Evolutionary conservation across 2,329 filamentous ascomycete genomes (phyloP).

Genomic region (Clathrospora elynae): DNA sequence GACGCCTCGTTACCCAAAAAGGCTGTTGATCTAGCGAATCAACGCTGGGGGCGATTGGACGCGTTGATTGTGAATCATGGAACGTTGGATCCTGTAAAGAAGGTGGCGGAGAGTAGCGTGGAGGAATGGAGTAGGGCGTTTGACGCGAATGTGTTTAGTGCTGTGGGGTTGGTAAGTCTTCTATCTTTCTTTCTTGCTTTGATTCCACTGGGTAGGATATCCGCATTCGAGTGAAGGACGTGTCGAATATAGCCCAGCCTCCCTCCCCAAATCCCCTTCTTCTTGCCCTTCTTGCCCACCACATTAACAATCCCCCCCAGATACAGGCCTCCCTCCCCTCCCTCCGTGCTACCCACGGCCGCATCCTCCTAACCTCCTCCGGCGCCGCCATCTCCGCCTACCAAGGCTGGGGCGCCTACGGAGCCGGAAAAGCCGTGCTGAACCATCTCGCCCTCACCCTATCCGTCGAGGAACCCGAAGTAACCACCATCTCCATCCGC

Average conservation of each 20-base stretch:
- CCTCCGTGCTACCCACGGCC: conserved; percentile 70
- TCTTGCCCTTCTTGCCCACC: not conserved
- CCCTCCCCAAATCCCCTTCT: too few relatives aligned
- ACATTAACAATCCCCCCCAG: conserved; percentile 58
- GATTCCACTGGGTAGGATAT: not conserved
- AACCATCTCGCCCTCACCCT: conserved; percentile 79
- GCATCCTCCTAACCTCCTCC: conserved; percentile 78
- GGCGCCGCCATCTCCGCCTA: conserved; percentile 73
- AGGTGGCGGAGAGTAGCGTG: conserved; percentile 68
- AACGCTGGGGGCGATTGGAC: conserved; percentile 74
- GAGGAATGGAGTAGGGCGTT: conserved; percentile 78
- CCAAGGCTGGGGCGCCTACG: conserved; percentile 78
- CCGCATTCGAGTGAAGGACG: too few relatives aligned
- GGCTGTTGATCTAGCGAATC: conserved; percentile 68
- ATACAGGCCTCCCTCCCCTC: conserved; percentile 71
- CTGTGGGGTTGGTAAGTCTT: conserved; percentile 71
- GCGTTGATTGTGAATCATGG: conserved; percentile 89
- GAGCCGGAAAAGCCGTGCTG: conserved; percentile 79
- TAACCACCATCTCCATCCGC: conserved; percentile 73
- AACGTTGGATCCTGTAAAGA: conserved; percentile 73
- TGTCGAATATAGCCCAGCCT: too few relatives aligned
- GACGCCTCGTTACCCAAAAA: conserved; percentile 61
- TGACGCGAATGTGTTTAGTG: conserved; percentile 86
- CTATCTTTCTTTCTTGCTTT: not conserved
- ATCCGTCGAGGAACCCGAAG: conserved; percentile 74